A percentile compares a stretch with the other conserved stretches of the same genome.
These are phyloP conservation scores for Thielaviopsis musarum DNA, from an alignment of 2,329 filamentous ascomycete species.

Conservation along the genomic window DNA sequence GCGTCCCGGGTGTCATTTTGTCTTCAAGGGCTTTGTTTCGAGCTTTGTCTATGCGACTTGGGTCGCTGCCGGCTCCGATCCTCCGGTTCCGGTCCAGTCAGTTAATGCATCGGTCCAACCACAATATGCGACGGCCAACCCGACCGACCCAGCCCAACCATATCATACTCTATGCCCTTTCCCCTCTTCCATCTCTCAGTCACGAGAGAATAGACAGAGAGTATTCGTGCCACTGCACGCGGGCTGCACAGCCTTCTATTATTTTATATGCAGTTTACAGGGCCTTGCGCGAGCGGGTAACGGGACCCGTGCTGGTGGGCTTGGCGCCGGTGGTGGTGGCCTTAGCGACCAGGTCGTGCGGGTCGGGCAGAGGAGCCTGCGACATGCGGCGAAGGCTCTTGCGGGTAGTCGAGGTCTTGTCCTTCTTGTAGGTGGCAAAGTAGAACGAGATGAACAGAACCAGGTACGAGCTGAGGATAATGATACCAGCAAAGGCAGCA, in stretches of 20 bases:
- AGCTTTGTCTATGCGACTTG: neutral
- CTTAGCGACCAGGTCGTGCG: constrained; percentile 36
- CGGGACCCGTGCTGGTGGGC: constrained; percentile 34
- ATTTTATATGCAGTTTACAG: constrained; percentile 9
- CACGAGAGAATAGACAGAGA: neutral
- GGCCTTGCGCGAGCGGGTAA: constrained; percentile 55
- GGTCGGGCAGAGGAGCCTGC: constrained; percentile 58
- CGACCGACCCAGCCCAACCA: neutral
- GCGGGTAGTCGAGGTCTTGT: constrained; percentile 63
- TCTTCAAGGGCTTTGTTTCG: neutral
- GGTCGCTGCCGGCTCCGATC: neutral
- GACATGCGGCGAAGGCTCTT: constrained; percentile 55
- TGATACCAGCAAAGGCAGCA: constrained; percentile 81
- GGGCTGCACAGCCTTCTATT: neutral
- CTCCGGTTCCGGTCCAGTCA: neutral
- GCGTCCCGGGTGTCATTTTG: neutral
- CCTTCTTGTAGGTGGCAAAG: constrained; percentile 87
- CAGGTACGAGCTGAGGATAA: constrained; percentile 84
- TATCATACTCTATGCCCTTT: neutral
- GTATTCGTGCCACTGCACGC: neutral
- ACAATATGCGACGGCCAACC: neutral
- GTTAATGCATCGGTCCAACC: neutral
- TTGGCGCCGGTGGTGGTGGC: constrained; percentile 32
- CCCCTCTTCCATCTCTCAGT: neutral
- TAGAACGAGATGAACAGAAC: constrained; percentile 99